Evolutionary conservation across 768 basidiomycete genomes (phyloP).

Genomic region (Tremella yokohamensis): DNA sequence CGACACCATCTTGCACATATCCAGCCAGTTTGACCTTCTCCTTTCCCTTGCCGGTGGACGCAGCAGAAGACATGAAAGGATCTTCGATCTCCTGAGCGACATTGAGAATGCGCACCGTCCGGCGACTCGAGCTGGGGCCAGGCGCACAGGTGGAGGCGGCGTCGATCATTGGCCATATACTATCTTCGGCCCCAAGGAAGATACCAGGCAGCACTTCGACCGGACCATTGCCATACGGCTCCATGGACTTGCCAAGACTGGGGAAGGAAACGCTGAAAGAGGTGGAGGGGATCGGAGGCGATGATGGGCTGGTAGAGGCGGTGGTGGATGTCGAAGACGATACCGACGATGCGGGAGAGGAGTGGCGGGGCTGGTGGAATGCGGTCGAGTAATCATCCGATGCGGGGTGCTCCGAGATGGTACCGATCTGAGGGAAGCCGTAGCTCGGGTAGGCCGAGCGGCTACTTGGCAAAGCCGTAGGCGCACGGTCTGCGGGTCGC

Average conservation of each 20-base stretch:
- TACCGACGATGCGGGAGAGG: conserved; percentile 11
- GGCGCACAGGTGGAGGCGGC: too few relatives aligned
- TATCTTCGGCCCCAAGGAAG: conserved; percentile 47
- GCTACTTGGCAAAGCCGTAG: neutral
- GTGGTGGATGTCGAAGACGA: conserved; percentile 22
- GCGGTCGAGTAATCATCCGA: neutral
- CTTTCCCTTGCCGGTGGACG: conserved; percentile 21
- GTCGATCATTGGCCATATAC: conserved; percentile 21
- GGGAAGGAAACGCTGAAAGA: conserved; percentile 3
- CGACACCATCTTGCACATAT: conserved; percentile 13
- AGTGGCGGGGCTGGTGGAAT: neutral
- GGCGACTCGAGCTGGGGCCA: conserved; percentile 7
- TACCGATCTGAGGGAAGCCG: neutral
- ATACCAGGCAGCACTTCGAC: conserved; percentile 46
- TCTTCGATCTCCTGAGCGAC: conserved; percentile 49
- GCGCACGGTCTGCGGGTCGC: neutral
- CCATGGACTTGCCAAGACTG: neutral
- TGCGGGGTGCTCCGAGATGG: neutral
- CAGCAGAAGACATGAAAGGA: conserved; percentile 24
- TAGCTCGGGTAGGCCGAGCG: neutral
- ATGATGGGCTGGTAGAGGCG: conserved; percentile 14
- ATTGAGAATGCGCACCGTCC: conserved; percentile 40
- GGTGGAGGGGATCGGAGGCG: conserved; percentile 21
- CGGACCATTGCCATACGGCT: conserved; percentile 44
- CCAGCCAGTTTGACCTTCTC: conserved; percentile 27